Base-by-base conservation (phyloP, 164 flowering plant species). In the Paratinospora sagittata region DNA sequence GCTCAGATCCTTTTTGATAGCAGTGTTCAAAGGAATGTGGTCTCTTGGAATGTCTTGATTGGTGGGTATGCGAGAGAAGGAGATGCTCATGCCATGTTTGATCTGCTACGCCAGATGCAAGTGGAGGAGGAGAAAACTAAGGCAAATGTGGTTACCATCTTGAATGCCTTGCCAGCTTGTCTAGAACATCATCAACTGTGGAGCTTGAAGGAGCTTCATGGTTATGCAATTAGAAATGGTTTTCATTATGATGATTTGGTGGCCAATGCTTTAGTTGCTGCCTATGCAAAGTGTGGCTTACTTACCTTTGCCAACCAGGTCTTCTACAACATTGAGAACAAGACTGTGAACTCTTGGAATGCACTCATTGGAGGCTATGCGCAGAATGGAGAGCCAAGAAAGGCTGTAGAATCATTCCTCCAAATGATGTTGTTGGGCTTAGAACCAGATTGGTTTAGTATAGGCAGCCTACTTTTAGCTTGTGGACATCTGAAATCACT, bases 31-130 rank as follows among this genome's bases (percentile, higher is more conserved):
- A 87, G 71, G 81, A 89, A 84, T 79, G 82, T 81, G 3, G 89
- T 87, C 70, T 81, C 87, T 67, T 89, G 93, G 93, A 89, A 89
- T 82, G 75, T 85, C 41, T 83, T 88, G 80, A 84, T 89, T 37
- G 84, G 77, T 47, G 89, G 83, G 43, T 82, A 71, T 72, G 77
- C 90, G 37, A 78, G 76, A 66, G 79, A 76, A 67, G 89, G 89
- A 47, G 72, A 81, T 72, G 78, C 74, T 14, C 1, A 19, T 55
- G 73, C 58, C 45, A 72, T 87, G 11, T 85, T 85, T 69, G 57
- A 79, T 69, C 80, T 86, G 64, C 69, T 89, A 57, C 71, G 81
- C 24, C 57, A 75, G 73, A 88, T 90, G 93, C 88, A 81, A 73
- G 57, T 37, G 64, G 76, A 77, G 34, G n/a, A n/a, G n/a, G 73